Percentiles rank a stretch among this genome's conserved stretches.
phyloP scores from a whole-genome alignment of 2,329 filamentous ascomycete genomes.

The Tolypocladium paradoxum region DNA sequence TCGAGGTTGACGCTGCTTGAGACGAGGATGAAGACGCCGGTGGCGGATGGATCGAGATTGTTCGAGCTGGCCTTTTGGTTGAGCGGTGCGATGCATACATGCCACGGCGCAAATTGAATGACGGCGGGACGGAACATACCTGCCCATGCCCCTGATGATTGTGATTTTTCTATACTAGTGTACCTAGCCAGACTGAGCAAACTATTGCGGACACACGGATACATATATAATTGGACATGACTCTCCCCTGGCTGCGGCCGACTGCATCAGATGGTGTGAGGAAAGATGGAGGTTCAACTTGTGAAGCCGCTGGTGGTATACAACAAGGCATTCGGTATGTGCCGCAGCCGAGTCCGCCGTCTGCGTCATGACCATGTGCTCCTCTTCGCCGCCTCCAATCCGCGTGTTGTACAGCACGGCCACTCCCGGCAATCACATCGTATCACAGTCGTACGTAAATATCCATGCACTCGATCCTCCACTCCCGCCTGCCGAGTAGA shows the following conservation, averaged over 20 bases:
- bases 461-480: constrained; percentile 85
- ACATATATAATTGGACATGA: not conserved
- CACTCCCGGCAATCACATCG: not conserved
- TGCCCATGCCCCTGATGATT: not conserved
- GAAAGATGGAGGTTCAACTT: not conserved
- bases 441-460: constrained; percentile 59
- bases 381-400: not conserved
- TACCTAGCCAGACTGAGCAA: not conserved
- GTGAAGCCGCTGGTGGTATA: not conserved
- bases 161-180: not conserved
- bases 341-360: not conserved
- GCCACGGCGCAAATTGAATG: not conserved
- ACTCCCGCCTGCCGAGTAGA: constrained; percentile 72
- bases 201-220: not conserved
- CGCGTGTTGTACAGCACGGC: not conserved
- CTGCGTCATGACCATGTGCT: not conserved
- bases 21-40: not conserved
- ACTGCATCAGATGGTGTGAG: not conserved
- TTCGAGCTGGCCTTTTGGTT: not conserved
- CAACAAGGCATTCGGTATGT: not conserved
- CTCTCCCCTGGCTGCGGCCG: not conserved
- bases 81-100: not conserved
- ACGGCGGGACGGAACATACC: not conserved
- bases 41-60: not conserved
- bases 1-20: not conserved